Base-by-base conservation (phyloP, 768 basidiomycete species). In the Amanita thiersii region DNA sequence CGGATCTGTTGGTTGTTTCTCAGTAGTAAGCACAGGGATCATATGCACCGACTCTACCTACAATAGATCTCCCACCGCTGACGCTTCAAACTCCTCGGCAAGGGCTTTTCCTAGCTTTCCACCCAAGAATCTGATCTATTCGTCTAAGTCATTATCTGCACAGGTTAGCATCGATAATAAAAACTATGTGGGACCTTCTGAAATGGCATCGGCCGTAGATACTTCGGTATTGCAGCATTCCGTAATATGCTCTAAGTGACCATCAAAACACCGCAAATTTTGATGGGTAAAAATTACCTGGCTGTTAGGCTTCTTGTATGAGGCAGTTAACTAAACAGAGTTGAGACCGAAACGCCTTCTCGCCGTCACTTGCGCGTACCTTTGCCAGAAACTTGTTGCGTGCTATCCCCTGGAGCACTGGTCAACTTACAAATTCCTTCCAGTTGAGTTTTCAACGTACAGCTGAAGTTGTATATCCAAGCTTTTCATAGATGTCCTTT, bases 301-400 rank as follows among this genome's bases (percentile, higher is more conserved):
- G 35, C 72, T 81, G 46, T 88, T 82, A 0, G 86, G 88, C 56
- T 99, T 99, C 64, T 81, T 82, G 65, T 88, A 91, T 1, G 89
- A 94, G 5, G 92, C 91, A 26, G 79, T 76, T 12, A 99, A 73
- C 86, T 93, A 45, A 23, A 29, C 14, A 18, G 17, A 14, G 11
- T n/a, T 10, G 20, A 28, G n/a, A 21, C 41, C 9, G 14, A 40
- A 18, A n/a, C n/a, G n/a, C n/a, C n/a, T n/a, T n/a, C n/a, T n/a
- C n/a, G n/a, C n/a, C n/a, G n/a, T n/a, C n/a, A n/a, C n/a, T 7
- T 37, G 11, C 42, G 45, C 39, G 54, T 41, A 88, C 90, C 74
- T 99, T 99, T 0, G 96, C 87, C 18, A 98, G 69, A 51, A 93
- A 93, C 58, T 97, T 96, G 55, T 94, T 97, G 54, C 90, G 72